Percentiles rank a stretch among this genome's conserved stretches.
Evolutionary conservation across 306 rosid genomes (phyloP).

Genomic region (Pterocarpus santalinus): DNA sequence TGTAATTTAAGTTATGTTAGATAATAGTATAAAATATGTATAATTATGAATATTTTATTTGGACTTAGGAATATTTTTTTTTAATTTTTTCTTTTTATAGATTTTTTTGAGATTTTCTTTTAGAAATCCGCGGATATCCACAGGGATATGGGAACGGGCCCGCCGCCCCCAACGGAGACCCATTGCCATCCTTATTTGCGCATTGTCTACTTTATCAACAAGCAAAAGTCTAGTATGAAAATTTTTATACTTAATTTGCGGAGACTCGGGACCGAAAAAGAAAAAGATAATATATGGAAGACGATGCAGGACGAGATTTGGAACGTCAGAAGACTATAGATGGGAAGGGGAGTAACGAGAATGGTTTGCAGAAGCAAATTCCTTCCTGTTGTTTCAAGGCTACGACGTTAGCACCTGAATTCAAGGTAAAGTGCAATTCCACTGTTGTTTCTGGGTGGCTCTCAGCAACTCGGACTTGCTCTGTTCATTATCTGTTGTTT

Average conservation of each 20-base stretch:
- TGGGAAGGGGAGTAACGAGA: slow-evolving; percentile 92
- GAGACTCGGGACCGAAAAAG: slow-evolving; percentile 90
- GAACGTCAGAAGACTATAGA: slow-evolving; percentile 97
- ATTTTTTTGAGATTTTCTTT: no score
- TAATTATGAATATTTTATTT: no score
- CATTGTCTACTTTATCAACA: no score
- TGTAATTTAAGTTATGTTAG: no score
- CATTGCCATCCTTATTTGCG: no score
- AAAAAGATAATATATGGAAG: slow-evolving; percentile 86
- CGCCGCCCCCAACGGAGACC: no score
- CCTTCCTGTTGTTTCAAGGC: slow-evolving; percentile 99
- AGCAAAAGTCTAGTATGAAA: no score
- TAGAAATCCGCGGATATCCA: no score
- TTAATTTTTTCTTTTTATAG: no score
- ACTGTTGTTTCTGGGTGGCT: slow-evolving; percentile 99
- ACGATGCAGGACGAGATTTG: slow-evolving; percentile 91
- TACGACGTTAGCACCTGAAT: slow-evolving; percentile 73
- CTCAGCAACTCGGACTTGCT: slow-evolving; percentile 77
- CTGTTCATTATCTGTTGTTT: slow-evolving; percentile 72
- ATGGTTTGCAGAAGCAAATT: slow-evolving; percentile 61
- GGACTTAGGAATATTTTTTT: no score
- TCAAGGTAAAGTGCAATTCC: slow-evolving; percentile 82
- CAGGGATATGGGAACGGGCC: no score
- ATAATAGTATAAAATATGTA: no score
- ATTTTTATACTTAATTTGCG: slow-evolving; percentile 38